phyloP scores from a whole-genome alignment of 768 basidiomycete genomes.

The Hemileccinum impolitum region DNA sequence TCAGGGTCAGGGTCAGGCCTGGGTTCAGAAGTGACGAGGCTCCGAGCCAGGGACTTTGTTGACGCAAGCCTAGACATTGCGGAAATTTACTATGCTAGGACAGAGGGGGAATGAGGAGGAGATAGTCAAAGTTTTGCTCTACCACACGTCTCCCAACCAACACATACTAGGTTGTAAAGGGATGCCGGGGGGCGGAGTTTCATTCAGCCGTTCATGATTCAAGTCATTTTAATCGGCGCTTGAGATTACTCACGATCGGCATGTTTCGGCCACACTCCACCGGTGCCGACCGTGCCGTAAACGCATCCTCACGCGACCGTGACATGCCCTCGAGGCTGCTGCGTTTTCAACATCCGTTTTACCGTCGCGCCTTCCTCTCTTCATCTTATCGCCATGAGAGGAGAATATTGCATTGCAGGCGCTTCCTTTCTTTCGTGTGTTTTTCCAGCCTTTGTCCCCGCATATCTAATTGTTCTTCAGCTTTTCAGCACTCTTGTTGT shows the following conservation, averaged over 20 bases:
- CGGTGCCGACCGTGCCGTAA: slow-evolving; percentile 12
- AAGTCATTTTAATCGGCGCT: slow-evolving; percentile 16
- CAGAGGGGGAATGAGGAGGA: slow-evolving; percentile 2
- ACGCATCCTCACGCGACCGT: slow-evolving; percentile 15
- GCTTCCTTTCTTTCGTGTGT: slow-evolving; percentile 73
- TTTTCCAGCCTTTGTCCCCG: slow-evolving; percentile 1
- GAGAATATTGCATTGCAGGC: slow-evolving; percentile 72
- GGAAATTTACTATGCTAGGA: slow-evolving; percentile 8
- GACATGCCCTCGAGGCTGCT: slow-evolving; percentile 22
- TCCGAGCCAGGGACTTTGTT: slow-evolving; percentile 19
- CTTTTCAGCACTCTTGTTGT: slow-evolving; percentile 45
- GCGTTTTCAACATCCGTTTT: slow-evolving; percentile 19
- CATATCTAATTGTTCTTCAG: slow-evolving; percentile 15
- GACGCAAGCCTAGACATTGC: slow-evolving; percentile 27
- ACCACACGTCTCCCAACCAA: slow-evolving; percentile 21
- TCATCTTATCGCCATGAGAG: slow-evolving; percentile 47
- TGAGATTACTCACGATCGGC: slow-evolving; percentile 4
- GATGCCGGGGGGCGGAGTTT: slow-evolving; percentile 3
- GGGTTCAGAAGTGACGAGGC: slow-evolving; percentile 25
- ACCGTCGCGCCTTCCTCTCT: slow-evolving; percentile 15
- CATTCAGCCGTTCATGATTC: background rate
- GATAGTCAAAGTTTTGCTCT: slow-evolving; percentile 12
- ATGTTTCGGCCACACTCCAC: slow-evolving; percentile 10
- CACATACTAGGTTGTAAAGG: background rate
- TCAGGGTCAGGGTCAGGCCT: slow-evolving; percentile 34